Evolutionary conservation across 1,284 basidiomycete genomes (phyloP).

Genomic region (Malassezia psittaci): DNA sequence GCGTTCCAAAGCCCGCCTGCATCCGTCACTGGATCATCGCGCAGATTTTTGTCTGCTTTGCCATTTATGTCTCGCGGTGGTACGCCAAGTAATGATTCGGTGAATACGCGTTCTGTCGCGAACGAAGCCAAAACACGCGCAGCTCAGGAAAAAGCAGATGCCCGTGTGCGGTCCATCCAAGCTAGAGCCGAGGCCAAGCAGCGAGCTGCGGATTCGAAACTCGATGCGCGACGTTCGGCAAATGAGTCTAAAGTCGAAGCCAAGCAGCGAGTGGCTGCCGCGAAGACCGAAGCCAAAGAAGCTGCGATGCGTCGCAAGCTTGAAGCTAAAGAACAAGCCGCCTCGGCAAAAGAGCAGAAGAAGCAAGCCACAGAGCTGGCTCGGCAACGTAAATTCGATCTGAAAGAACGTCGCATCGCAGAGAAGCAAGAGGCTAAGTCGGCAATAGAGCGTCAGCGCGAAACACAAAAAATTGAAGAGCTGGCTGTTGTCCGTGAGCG

Average conservation of each 20-base stretch:
- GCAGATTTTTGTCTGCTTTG: neutral
- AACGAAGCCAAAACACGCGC: neutral
- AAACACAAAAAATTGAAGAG: constrained; percentile 2
- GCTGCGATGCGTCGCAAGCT: neutral
- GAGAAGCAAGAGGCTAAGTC: constrained; percentile 4
- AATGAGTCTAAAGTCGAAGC: neutral
- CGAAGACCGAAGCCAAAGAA: neutral
- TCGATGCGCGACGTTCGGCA: neutral
- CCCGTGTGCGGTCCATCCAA: neutral
- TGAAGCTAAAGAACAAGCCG: neutral
- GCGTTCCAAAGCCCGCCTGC: neutral
- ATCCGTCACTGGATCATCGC: neutral
- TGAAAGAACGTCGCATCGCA: constrained; percentile 3
- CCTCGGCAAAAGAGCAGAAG: neutral
- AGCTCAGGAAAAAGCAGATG: neutral
- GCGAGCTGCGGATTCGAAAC: neutral
- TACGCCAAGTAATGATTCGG: neutral
- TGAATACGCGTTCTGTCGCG: neutral
- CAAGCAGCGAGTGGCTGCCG: neutral
- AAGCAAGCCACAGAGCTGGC: neutral
- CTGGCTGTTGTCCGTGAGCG: constrained; percentile 6
- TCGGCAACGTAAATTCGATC: constrained; percentile 12
- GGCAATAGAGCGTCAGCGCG: neutral
- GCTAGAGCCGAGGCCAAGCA: neutral
- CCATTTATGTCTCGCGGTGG: neutral